These are phyloP conservation scores for Macrocybe gigantea DNA, from an alignment of 768 basidiomycete genomes.

Conservation along the genomic window DNA sequence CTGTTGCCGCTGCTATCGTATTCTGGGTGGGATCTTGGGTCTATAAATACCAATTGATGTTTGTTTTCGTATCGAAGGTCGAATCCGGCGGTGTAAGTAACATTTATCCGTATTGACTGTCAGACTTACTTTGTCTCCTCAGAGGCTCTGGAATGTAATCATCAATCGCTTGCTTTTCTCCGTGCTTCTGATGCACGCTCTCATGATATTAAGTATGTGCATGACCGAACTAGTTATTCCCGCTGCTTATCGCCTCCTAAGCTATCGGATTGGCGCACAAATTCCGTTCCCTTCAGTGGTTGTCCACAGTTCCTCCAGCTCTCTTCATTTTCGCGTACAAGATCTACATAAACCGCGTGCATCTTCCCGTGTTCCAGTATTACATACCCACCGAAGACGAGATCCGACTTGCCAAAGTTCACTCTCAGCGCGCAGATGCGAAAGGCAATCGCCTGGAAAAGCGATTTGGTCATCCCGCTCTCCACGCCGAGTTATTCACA, in stretches of 20 bases:
- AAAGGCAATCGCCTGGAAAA: constrained; percentile 73
- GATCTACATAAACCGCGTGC: constrained; percentile 67
- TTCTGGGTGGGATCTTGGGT: constrained; percentile 86
- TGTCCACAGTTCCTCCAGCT: constrained; percentile 82
- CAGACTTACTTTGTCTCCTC: constrained; percentile 3
- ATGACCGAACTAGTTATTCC: constrained; percentile 6
- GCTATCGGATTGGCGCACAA: constrained; percentile 82
- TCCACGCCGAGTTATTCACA: constrained; percentile 82
- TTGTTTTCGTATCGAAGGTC: constrained; percentile 81
- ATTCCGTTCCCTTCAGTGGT: constrained; percentile 72
- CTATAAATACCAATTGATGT: constrained; percentile 97
- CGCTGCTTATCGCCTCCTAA: constrained; percentile 18
- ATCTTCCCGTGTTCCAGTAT: constrained; percentile 66
- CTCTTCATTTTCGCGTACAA: constrained; percentile 80
- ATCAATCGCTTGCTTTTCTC: constrained; percentile 81
- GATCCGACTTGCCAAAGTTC: constrained; percentile 63
- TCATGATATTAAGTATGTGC: constrained; percentile 81
- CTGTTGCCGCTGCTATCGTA: constrained; percentile 73
- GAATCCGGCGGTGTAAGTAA: constrained; percentile 87
- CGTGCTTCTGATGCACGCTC: constrained; percentile 79
- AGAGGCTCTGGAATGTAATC: constrained; percentile 94
- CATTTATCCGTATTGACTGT: constrained; percentile 1
- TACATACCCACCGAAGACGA: constrained; percentile 83
- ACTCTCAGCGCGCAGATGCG: constrained; percentile 73
- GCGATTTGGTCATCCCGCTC: constrained; percentile 92